Evolutionary conservation across 176 grass and related monocot genomes (phyloP).

Genomic region (Cenchrus americanus): DNA sequence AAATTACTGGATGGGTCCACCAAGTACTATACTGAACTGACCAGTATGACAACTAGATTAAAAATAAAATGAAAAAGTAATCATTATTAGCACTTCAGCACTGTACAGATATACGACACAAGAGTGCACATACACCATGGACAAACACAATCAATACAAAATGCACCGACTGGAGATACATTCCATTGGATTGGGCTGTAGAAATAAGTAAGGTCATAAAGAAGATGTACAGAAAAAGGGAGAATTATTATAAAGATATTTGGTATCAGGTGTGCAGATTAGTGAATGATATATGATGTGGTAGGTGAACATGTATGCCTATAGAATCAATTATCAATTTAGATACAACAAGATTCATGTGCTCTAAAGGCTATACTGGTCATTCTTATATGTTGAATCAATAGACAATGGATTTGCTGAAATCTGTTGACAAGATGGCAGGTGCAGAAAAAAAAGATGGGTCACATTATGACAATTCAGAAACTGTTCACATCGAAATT

Average conservation of each 20-base stretch:
- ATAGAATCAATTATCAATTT: not conserved
- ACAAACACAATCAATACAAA: slow-evolving; percentile 1
- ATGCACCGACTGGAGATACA: not conserved
- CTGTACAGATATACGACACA: not conserved
- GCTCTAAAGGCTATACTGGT: not conserved
- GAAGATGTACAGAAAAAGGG: not conserved
- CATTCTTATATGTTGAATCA: not conserved
- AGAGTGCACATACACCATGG: not conserved
- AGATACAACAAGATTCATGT: not conserved
- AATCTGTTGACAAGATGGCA: not conserved
- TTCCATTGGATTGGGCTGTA: not conserved
- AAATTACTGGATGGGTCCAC: not conserved
- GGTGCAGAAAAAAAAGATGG: slow-evolving; percentile 5
- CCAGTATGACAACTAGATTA: not conserved
- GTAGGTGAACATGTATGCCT: not conserved
- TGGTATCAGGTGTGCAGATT: not conserved
- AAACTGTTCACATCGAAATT: not conserved
- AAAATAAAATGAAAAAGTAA: not conserved
- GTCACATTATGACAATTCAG: not conserved
- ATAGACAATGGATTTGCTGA: not conserved
- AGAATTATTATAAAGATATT: not conserved
- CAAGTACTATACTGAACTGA: not conserved
- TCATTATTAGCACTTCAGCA: not conserved
- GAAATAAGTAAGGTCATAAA: not conserved
- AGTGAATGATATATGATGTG: not conserved